Conservation (phyloP, 495 filamentous ascomycete species). For the Lepidopterella palustris region DNA sequence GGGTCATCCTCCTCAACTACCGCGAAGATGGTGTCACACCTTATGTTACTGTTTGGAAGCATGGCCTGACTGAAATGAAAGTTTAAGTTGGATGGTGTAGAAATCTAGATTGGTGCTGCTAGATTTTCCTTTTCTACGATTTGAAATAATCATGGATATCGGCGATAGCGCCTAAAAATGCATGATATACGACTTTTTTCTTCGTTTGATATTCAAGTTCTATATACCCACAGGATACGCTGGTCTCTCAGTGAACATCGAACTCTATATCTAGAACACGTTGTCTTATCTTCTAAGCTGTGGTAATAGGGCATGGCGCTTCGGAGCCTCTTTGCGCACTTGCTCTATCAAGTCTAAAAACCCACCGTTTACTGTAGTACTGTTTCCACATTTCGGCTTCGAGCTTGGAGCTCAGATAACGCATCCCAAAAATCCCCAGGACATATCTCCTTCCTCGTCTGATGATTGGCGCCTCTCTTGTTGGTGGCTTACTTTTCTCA, state of each 20-base stretch:
- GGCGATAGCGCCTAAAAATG: constrained; percentile 13
- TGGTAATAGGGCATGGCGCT: too few relatives aligned
- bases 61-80: constrained; percentile 85
- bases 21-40: constrained; percentile 92
- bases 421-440: too few relatives aligned
- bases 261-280: too few relatives aligned
- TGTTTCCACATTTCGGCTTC: too few relatives aligned
- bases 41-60: constrained; percentile 88
- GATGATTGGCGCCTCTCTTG: too few relatives aligned
- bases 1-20: constrained; percentile 93
- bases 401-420: too few relatives aligned
- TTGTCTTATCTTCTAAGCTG: too few relatives aligned
- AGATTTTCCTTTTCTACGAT: constrained; percentile 9
- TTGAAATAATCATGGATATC: constrained; percentile 24
- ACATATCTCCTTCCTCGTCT: too few relatives aligned
- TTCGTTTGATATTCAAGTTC: not conserved
- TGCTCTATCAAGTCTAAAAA: too few relatives aligned
- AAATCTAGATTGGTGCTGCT: not conserved
- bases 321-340: too few relatives aligned
- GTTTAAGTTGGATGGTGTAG: constrained; percentile 50
- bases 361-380: too few relatives aligned
- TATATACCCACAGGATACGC: not conserved
- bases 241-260: not conserved
- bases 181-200: not conserved
- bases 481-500: too few relatives aligned